Evolutionary conservation across 1,284 basidiomycete genomes (phyloP).

Genomic region (Sporisorium exsertum): DNA sequence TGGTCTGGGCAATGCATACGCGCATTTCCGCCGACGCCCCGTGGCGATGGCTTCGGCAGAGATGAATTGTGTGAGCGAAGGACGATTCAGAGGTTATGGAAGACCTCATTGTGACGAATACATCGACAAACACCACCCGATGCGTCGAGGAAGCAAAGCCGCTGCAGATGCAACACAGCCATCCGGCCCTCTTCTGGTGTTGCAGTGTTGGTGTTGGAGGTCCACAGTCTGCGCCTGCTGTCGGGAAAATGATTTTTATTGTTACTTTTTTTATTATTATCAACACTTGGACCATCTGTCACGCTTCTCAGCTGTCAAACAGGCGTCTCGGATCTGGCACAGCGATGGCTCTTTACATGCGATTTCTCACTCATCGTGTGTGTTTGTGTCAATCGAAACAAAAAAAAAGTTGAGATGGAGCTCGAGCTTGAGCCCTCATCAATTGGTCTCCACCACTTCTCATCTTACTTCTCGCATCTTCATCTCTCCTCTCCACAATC

Average conservation of each 20-base stretch:
- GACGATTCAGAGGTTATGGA: too few relatives aligned
- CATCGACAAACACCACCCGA: too few relatives aligned
- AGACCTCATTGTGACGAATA: too few relatives aligned
- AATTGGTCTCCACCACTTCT: neutral
- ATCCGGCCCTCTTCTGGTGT: too few relatives aligned
- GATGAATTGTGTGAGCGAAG: neutral
- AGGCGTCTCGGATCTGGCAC: too few relatives aligned
- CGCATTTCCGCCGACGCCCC: constrained; percentile 6
- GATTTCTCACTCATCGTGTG: constrained; percentile 5
- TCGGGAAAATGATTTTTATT: too few relatives aligned
- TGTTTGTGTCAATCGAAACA: neutral
- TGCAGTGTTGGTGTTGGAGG: too few relatives aligned
- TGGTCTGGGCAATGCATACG: neutral
- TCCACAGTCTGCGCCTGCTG: too few relatives aligned
- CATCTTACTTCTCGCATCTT: neutral
- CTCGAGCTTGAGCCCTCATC: neutral
- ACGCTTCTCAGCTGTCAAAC: neutral
- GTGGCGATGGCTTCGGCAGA: constrained; percentile 1
- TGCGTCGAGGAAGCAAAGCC: too few relatives aligned
- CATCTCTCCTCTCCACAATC: neutral
- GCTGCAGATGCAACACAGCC: too few relatives aligned
- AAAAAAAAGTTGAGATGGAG: neutral
- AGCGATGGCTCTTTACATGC: too few relatives aligned
- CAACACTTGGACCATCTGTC: neutral
- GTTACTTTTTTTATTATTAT: neutral